These are phyloP conservation scores for Ramularia endophylla DNA, from an alignment of 2,329 filamentous ascomycete genomes.

Conservation along the genomic window DNA sequence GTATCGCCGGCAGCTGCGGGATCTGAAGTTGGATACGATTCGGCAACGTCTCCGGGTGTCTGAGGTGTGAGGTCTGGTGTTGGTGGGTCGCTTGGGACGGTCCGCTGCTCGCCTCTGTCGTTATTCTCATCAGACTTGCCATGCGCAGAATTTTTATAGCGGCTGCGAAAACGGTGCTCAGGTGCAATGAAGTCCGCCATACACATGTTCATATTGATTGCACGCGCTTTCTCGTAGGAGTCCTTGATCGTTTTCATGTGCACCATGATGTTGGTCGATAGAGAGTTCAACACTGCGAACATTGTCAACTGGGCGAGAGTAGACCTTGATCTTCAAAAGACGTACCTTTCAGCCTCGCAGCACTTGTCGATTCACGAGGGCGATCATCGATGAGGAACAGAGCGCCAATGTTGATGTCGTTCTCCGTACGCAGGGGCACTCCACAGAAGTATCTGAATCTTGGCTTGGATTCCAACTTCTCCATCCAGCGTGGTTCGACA, in stretches of 20 bases:
- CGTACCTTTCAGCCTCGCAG: slow-evolving; percentile 12
- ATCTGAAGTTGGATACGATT: too few species aligned
- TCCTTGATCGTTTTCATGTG: slow-evolving; percentile 32
- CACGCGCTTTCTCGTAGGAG: slow-evolving; percentile 26
- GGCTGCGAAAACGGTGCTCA: slow-evolving; percentile 14
- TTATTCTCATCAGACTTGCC: too few species aligned
- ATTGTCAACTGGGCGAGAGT: slow-evolving; percentile 1
- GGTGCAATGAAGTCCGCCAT: slow-evolving; percentile 23
- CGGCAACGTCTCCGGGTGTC: too few species aligned
- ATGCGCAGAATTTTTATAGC: too few species aligned
- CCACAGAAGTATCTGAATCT: slow-evolving; percentile 31
- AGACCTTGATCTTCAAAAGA: not conserved
- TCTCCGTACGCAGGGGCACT: slow-evolving; percentile 29
- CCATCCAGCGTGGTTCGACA: slow-evolving; percentile 25
- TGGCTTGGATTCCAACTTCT: slow-evolving; percentile 29
- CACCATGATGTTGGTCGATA: slow-evolving; percentile 44
- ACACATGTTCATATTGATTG: slow-evolving; percentile 22
- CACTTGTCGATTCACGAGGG: slow-evolving; percentile 39
- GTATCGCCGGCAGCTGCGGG: too few species aligned
- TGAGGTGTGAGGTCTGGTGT: too few species aligned
- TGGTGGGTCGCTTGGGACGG: not conserved
- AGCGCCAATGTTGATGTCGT: slow-evolving; percentile 46
- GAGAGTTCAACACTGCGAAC: slow-evolving; percentile 18
- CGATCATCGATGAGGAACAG: slow-evolving; percentile 55
- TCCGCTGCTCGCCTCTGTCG: not conserved